Evolutionary conservation across 768 basidiomycete species (phyloP).

Genomic region (Dioszegia crocea): DNA sequence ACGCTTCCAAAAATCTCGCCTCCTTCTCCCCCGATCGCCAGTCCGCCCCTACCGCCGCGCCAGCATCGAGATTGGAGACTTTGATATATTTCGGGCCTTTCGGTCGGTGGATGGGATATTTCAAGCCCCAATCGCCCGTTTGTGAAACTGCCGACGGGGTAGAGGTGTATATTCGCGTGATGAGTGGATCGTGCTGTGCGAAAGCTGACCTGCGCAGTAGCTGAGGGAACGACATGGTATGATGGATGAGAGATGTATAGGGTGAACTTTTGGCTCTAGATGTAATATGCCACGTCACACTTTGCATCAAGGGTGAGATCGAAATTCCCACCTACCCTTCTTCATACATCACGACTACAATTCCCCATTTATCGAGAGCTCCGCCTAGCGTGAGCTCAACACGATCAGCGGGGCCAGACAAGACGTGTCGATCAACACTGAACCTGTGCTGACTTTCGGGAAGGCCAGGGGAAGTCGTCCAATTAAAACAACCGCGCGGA

Average conservation of each 20-base stretch:
- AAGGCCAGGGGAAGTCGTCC: slow-evolving; percentile 12
- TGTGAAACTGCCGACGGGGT: slow-evolving; percentile 34
- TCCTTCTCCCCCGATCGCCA: slow-evolving; percentile 45
- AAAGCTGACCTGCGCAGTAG: slow-evolving; percentile 42
- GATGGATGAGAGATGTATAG: neutral
- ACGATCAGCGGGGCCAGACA: slow-evolving; percentile 42
- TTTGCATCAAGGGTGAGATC: neutral
- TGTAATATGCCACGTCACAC: slow-evolving; percentile 5
- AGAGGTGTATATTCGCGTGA: slow-evolving; percentile 48
- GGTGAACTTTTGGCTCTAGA: neutral
- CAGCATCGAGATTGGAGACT: slow-evolving; percentile 40
- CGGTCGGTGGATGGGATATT: slow-evolving; percentile 28
- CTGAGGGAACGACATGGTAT: slow-evolving; percentile 42
- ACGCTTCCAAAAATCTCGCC: slow-evolving; percentile 41
- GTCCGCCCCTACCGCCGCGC: slow-evolving; percentile 36
- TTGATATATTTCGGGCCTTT: slow-evolving; percentile 40
- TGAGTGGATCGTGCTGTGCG: slow-evolving; percentile 44
- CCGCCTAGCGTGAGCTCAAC: slow-evolving; percentile 22
- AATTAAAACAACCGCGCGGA: slow-evolving; percentile 48
- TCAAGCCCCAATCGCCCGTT: slow-evolving; percentile 45
- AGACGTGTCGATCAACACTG: slow-evolving; percentile 31
- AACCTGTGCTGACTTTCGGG: neutral
- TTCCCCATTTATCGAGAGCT: slow-evolving; percentile 33
- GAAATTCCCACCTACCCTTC: slow-evolving; percentile 11
- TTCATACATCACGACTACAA: slow-evolving; percentile 24